Evolutionary conservation across 805 yeast species (phyloP).

Genomic region (Starmerella potacharoeniae): DNA sequence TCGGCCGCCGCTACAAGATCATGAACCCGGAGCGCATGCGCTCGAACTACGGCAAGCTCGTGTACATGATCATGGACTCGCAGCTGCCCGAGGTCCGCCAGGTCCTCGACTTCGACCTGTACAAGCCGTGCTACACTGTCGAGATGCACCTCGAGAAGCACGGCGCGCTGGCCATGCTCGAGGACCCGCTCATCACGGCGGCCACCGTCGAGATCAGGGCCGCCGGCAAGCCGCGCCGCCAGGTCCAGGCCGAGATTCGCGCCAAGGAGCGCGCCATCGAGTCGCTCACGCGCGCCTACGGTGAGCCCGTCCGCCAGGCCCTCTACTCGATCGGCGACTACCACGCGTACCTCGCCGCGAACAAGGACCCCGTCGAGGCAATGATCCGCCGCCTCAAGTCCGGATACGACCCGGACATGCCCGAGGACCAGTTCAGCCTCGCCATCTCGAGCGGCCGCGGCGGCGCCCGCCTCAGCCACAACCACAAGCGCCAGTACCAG

Average conservation of each 20-base stretch:
- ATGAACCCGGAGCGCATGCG: constrained; percentile 79
- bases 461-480: constrained; percentile 65
- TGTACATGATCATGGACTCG: constrained; percentile 81
- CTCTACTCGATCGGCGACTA: constrained; percentile 71
- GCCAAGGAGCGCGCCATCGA: constrained; percentile 63
- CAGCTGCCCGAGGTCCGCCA: constrained; percentile 56
- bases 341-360: constrained; percentile 58
- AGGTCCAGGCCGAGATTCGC: constrained; percentile 49
- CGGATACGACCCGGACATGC: constrained; percentile 32
- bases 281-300: constrained; percentile 40
- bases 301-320: constrained; percentile 40
- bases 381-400: constrained; percentile 44
- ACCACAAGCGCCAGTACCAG: constrained; percentile 58
- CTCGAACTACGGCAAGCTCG: constrained; percentile 64
- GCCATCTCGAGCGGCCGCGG: constrained; percentile 55
- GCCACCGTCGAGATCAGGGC: constrained; percentile 63
- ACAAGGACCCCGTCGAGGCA: constrained; percentile 53
- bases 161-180: constrained; percentile 35
- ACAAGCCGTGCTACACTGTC: constrained; percentile 60
- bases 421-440: constrained; percentile 32
- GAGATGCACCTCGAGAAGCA: constrained; percentile 36
- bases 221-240: constrained; percentile 41
- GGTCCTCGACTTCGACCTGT: constrained; percentile 64
- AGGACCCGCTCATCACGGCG: constrained; percentile 45
- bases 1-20: constrained; percentile 69